Evolutionary conservation across 371 early-diverging fungal species (phyloP), one percentile per base, ranked within the genome.

Genomic region (Apophysomyces variabilis): DNA sequence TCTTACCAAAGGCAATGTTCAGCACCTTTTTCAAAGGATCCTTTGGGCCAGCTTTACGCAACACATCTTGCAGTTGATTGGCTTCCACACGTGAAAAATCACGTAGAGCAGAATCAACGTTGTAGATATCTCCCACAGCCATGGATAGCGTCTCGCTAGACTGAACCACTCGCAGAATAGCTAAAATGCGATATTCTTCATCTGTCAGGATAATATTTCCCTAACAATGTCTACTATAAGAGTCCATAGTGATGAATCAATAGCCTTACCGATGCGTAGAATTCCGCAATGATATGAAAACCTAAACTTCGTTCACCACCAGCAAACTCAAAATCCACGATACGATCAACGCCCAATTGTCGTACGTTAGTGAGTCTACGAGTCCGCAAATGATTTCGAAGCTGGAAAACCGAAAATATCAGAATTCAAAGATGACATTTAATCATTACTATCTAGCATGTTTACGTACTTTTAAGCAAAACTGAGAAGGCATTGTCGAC

Each of bases 181-280:
- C 81, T 61, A 98, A 58, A 47, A 97, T 98, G 18, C 77, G 84
- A 76, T 91, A 95, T 41, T 93, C 85, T 46, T 89, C 86, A 85
- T 98, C 96, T 5, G 97, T 96, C 70, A 99, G 76, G 60, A 99
- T 95, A 61, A 99, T 87, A 79, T 99, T 99, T 5, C 99, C 99
- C 84, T 90, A 74, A 1, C 45, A 32, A 65, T 8, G 38, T 12
- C 14, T 38, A 32, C n/a, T 13, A 37, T 35, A 18, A n/a, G 41
- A 59, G 4, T 14, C 4, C 1, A 39, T 14, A n/a, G 8, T 7
- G 13, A 5, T 26, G 11, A 7, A 37, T 39, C 8, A 21, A 16
- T 5, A 6, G 7, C 57, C 80, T 82, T 87, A 89, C 90, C 58
- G 92, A 86, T 57, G 96, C 90, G 72, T 96, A 98, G 66, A 97